Base-by-base conservation (phyloP, 129 eudicot genomes). In the Gnaphalium uliginosum region DNA sequence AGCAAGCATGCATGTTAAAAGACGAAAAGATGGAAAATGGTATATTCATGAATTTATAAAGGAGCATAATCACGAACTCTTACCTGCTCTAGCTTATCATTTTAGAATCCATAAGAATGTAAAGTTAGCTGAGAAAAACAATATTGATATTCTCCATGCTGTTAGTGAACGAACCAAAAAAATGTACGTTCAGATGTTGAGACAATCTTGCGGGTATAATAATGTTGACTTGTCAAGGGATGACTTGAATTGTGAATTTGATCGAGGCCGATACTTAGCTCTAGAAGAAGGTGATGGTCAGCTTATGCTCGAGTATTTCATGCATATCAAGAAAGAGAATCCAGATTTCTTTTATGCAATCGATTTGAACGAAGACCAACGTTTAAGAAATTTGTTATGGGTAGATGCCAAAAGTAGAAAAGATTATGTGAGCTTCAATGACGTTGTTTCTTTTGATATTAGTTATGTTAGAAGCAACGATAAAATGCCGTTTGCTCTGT, bases 1-100 rank as follows among this genome's bases (percentile, higher is more conserved):
- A 71, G 85, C 85, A 7, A 82, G 85, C 21, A 82, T 82, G 85
- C 85, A 82, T 60, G 85, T 82, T 35, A 82, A 82, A 72, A 71
- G 79, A 60, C 33, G 78, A 73, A 82, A 78, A 68, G 85, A 82
- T 3, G 78, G 79, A 39, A 82, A 77, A 72, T 82, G 85, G 85
- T 82, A 77, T 50, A 82, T 82, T 58, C 79, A 82, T 33, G 85
- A 77, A 8, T 82, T 82, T 29, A 72, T 77, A 41, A 82, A 72
- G 19, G 82, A 76, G 23, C 82, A 82, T 51, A 82, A 82, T 73
- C 85, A 82, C 15, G 85, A 82, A 50, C 82, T 82, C 11, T 71
- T 77, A 72, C 85, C 85, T 0, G 85, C 85, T 6, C 27, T 82
- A 41, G 85, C 85, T 2, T 82, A 82, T 54, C 85, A 82, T 77